Base-by-base conservation (phyloP, 495 filamentous ascomycete genomes). In the Aspergillus nanangensis region DNA sequence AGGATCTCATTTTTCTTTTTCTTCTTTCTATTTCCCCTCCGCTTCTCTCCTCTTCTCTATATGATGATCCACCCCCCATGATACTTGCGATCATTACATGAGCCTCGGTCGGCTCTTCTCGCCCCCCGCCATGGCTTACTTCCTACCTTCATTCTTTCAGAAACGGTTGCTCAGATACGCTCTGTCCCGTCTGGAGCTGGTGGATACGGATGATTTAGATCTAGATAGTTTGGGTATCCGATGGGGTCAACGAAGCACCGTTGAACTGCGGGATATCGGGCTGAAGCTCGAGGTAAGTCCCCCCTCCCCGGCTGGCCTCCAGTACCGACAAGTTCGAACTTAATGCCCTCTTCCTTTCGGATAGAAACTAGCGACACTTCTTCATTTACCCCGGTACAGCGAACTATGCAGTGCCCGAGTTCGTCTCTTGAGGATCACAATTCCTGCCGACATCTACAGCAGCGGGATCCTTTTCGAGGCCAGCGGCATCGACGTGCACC, bases 131-230 rank as follows among this genome's bases (percentile, higher is more conserved):
- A 74, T 74, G 71, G 65, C 66, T 35, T 72, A 67, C 61, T 85
- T 93, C 59, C 65, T 86, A 58, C 81, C 86, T 36, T 88, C 85
- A 29, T 84, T 79, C 53, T 81, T 93, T 66, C 86, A 88, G 66
- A 91, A 91, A 72, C 80, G 83, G 55, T 70, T 93, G 45, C 74
- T 96, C 37, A 82, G 85, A 50, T 94, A 90, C 63, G 87, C 81
- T 19, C 68, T 96, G 21, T 86, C 84, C 4, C 81, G 85, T 44
- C 65, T 92, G 32, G 88, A 91, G 42, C 63, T 95, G 20, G 75
- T 96, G 20, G 91, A 96, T 55, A 83, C 83, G 21, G 80, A 91
- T 55, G 81, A 84, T 2, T 57, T 95, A 31, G 86, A 95, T 51
- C 72, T 84, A 21, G 87, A 91, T 38, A 85, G 87, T 47, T 61